Base-by-base conservation (phyloP, 2,329 filamentous ascomycete genomes). In the Colletotrichum navitas region DNA sequence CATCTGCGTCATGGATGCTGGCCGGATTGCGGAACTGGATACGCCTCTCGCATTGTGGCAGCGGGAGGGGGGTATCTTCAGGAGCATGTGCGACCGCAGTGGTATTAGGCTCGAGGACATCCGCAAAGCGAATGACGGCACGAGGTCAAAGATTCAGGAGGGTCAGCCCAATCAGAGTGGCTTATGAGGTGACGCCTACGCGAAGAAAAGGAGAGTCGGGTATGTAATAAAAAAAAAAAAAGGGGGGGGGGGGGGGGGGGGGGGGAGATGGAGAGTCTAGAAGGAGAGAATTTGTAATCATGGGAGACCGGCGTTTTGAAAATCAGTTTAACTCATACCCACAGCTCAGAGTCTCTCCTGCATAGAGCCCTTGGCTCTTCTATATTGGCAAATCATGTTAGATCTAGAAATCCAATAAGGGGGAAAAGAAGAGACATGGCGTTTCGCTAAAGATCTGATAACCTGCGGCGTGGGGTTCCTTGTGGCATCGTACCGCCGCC, bases 1-100 rank as follows among this genome's bases (percentile, higher is more conserved):
- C 58, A 97, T 99, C 79, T 95, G 94, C 77, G 96, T 99, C 76
- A 97, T 99, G 95, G 95, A 98, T 77, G 87, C 91, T 55, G 96
- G 96, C 0, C 83, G 84, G 21, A 98, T 99, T 78, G 94, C 93
- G 0, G 95, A 98, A 86, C 85, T 98, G 74, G 96, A 93, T 78
- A 87, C 88, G 18, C 96, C 96, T 2, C 78, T 92, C 52, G 86
- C 84, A 54, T 83, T 99, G 72, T 98, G 92, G 87, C 87, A 91
- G 71, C 80, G 78, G 36, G 83, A 86, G 58, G 90, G 88, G 12
- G 93, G 93, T 0, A 94, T 98, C 66, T 98, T 98, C 81, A 87
- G 92, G 75, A 86, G 92, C 45, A 97, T 97, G 95, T 97, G 95
- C 79, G 94, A 97, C 55, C 86, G 93, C 61, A 95, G 93, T 77